phyloP scores from a whole-genome alignment of 352 stramenopile genomes.

The Phytophthora boehmeriae region DNA sequence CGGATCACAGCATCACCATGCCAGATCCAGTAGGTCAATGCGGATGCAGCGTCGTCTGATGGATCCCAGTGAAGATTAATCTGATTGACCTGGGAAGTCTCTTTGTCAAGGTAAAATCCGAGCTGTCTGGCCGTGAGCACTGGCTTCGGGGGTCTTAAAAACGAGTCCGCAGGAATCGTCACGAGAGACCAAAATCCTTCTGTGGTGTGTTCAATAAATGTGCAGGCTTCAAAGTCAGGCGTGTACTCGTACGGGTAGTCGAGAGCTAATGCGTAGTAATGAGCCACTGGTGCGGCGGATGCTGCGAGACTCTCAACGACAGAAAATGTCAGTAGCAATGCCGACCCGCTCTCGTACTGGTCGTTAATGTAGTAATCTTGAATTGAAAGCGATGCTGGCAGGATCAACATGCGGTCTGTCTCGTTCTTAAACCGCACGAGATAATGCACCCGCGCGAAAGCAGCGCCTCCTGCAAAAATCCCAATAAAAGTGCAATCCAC shows the following conservation, averaged over 20 bases:
- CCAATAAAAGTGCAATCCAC: conserved; percentile 26
- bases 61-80: conserved; percentile 34
- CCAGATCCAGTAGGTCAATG: conserved; percentile 35
- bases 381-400: conserved; percentile 29
- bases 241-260: conserved; percentile 42
- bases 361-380: conserved; percentile 40
- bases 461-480: conserved; percentile 11
- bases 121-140: conserved; percentile 40
- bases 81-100: conserved; percentile 48
- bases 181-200: conserved; percentile 32
- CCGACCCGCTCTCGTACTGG: conserved; percentile 31
- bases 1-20: conserved; percentile 33
- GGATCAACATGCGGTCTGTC: conserved; percentile 25
- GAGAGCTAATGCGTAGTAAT: conserved; percentile 31
- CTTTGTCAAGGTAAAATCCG: conserved; percentile 46
- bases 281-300: conserved; percentile 13
- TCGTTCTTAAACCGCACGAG: conserved; percentile 30
- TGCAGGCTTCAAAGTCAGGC: conserved; percentile 31
- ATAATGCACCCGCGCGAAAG: conserved; percentile 35
- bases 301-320: conserved; percentile 34
- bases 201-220: conserved; percentile 16
- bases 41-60: conserved; percentile 18
- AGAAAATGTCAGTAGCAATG: conserved; percentile 24
- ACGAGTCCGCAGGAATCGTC: conserved; percentile 22
- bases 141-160: conserved; percentile 26